Percentiles rank a stretch among this genome's conserved stretches.
phyloP scores from a whole-genome alignment of 1,284 basidiomycete species.

The Grifola frondosa region DNA sequence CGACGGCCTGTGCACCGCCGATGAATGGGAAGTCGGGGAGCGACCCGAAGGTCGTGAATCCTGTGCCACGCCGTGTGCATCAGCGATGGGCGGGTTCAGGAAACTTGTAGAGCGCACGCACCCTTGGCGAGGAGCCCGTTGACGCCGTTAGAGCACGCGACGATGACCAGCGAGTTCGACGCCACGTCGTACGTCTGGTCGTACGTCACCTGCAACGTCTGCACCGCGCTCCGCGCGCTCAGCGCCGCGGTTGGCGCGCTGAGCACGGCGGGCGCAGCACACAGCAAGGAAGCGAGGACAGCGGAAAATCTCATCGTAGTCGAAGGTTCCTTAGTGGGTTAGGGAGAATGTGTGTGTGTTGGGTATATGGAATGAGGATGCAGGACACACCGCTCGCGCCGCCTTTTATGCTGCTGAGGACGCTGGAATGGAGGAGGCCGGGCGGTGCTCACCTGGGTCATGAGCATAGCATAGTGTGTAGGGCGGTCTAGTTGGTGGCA shows the following conservation, averaged over 20 bases:
- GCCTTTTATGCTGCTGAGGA: background rate
- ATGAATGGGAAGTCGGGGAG: constrained; percentile 49
- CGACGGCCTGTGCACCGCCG: constrained; percentile 43
- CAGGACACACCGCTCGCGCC: background rate
- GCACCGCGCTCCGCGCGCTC: constrained; percentile 17
- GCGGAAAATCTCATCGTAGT: constrained; percentile 23
- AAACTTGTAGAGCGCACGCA: constrained; percentile 41
- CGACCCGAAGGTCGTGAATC: constrained; percentile 44
- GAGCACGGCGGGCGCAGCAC: constrained; percentile 11
- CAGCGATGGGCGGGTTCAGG: constrained; percentile 38
- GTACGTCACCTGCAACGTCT: constrained; percentile 41
- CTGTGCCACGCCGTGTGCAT: constrained; percentile 41
- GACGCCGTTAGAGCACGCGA: constrained; percentile 51
- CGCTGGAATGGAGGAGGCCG: no score
- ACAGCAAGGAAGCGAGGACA: constrained; percentile 17
- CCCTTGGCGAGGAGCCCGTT: constrained; percentile 47
- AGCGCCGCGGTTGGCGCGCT: constrained; percentile 7
- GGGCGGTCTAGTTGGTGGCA: background rate
- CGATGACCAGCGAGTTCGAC: constrained; percentile 31
- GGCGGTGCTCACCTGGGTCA: no score
- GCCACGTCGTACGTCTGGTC: constrained; percentile 44
- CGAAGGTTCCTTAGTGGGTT: background rate
- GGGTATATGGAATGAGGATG: background rate
- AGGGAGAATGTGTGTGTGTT: background rate
- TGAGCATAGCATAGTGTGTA: no score